Conservation (phyloP, 495 filamentous ascomycete genomes). For the Penicillium angulare region DNA sequence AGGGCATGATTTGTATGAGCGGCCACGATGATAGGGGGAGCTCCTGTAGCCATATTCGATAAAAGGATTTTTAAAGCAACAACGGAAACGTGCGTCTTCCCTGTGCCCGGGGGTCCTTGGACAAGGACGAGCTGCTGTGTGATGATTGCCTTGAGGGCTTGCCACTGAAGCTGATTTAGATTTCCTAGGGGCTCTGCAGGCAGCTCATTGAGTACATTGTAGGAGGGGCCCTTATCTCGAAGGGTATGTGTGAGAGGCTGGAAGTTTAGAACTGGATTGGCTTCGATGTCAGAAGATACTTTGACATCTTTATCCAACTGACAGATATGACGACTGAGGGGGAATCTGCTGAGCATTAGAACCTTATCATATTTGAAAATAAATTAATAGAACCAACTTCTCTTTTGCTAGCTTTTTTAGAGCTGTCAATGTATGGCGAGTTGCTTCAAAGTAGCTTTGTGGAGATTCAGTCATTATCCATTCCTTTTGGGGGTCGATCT, state of each 20-base stretch:
- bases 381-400: slow-evolving; percentile 33
- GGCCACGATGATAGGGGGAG: slow-evolving; percentile 74
- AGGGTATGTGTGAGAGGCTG: slow-evolving; percentile 25
- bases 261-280: slow-evolving; percentile 48
- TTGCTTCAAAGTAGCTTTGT: slow-evolving; percentile 70
- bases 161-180: slow-evolving; percentile 68
- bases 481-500: slow-evolving; percentile 67
- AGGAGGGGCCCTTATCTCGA: slow-evolving; percentile 20
- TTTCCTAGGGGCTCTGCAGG: slow-evolving; percentile 44
- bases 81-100: slow-evolving; percentile 80
- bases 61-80: slow-evolving; percentile 68
- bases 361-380: slow-evolving; percentile 1
- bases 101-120: slow-evolving; percentile 91
- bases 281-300: slow-evolving; percentile 48
- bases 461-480: slow-evolving; percentile 78
- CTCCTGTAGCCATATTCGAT: slow-evolving; percentile 52
- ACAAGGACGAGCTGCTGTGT: slow-evolving; percentile 74
- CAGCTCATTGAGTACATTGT: slow-evolving; percentile 52
- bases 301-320: slow-evolving; percentile 43
- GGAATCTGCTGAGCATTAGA: slow-evolving; percentile 48
- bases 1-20: slow-evolving; percentile 94
- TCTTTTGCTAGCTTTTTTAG: slow-evolving; percentile 69
- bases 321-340: slow-evolving; percentile 61
- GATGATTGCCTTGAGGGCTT: slow-evolving; percentile 66
- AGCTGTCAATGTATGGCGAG: slow-evolving; percentile 67